These are phyloP conservation scores for Trichoderma asperellum DNA, from an alignment of 2,329 filamentous ascomycete genomes.

Conservation along the genomic window DNA sequence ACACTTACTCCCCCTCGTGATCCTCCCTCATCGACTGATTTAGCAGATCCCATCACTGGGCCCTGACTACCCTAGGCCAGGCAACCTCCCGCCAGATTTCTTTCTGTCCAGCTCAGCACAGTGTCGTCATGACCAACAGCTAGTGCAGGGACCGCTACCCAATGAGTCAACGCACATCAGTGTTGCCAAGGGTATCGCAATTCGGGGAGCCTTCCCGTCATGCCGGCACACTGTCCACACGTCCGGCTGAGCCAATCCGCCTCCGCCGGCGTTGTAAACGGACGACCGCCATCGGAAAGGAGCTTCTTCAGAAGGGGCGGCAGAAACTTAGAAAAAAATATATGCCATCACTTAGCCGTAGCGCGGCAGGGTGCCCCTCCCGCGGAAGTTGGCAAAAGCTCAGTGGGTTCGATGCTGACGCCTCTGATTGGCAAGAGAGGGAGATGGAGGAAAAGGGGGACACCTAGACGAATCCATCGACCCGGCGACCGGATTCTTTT, in stretches of 20 bases:
- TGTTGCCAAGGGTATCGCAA: slow-evolving; percentile 11
- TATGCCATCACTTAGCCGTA: slow-evolving; percentile 25
- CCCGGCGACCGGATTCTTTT: slow-evolving; percentile 31
- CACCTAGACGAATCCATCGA: slow-evolving; percentile 23
- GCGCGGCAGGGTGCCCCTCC: slow-evolving; percentile 29
- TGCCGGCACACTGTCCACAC: slow-evolving; percentile 16
- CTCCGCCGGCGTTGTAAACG: slow-evolving; percentile 14
- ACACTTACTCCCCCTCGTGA: slow-evolving; percentile 18
- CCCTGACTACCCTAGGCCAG: background rate
- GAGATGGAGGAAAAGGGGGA: slow-evolving; percentile 12
- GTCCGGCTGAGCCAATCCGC: slow-evolving; percentile 16
- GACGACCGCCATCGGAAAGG: slow-evolving; percentile 23
- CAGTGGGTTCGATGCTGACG: slow-evolving; percentile 6
- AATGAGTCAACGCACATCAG: slow-evolving; percentile 28
- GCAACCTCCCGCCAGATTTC: slow-evolving; percentile 18
- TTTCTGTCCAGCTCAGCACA: slow-evolving; percentile 23
- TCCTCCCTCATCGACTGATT: slow-evolving; percentile 28
- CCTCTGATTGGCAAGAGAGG: slow-evolving; percentile 10
- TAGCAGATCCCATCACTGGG: slow-evolving; percentile 27
- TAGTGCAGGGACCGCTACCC: slow-evolving; percentile 19
- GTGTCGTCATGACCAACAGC: slow-evolving; percentile 28
- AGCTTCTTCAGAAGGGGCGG: slow-evolving; percentile 2
- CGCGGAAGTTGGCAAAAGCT: slow-evolving; percentile 17
- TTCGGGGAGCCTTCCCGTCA: slow-evolving; percentile 24
- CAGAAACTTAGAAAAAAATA: slow-evolving; percentile 29